Conservation (phyloP, 768 basidiomycete species). For the Terana coerulea region DNA sequence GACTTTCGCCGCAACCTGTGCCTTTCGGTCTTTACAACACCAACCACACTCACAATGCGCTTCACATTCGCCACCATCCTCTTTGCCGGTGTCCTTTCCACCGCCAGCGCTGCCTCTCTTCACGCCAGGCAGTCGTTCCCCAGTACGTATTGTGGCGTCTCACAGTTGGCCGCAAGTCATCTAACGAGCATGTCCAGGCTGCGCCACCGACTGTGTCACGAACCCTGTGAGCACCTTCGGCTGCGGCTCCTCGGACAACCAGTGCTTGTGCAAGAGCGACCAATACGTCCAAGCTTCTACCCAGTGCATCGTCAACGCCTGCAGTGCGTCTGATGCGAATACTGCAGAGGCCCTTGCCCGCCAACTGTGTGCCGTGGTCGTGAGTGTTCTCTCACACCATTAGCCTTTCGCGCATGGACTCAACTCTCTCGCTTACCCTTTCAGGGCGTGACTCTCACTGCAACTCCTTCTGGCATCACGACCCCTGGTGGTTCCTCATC, state of each 20-base stretch:
- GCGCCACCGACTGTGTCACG: slow-evolving; percentile 46
- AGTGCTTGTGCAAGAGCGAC: slow-evolving; percentile 38
- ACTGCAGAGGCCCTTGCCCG: slow-evolving; percentile 23
- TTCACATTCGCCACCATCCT: slow-evolving; percentile 38
- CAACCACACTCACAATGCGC: slow-evolving; percentile 42
- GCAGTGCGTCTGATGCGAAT: slow-evolving; percentile 21
- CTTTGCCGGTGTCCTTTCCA: slow-evolving; percentile 17
- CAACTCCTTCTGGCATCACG: not conserved
- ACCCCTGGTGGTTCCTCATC: not conserved
- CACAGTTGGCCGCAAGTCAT: not conserved
- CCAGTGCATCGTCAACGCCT: slow-evolving; percentile 25
- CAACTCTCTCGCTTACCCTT: not conserved
- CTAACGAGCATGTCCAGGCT: slow-evolving; percentile 34
- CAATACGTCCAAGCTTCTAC: slow-evolving; percentile 25
- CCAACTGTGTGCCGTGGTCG: slow-evolving; percentile 23
- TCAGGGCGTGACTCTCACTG: slow-evolving; percentile 10
- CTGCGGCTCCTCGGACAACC: slow-evolving; percentile 48
- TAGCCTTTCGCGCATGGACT: not conserved
- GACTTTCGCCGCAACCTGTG: slow-evolving; percentile 15
- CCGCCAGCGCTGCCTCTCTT: slow-evolving; percentile 6
- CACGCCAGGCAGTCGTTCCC: slow-evolving; percentile 10
- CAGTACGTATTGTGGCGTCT: slow-evolving; percentile 11
- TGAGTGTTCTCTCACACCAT: slow-evolving; percentile 13
- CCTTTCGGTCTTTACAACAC: slow-evolving; percentile 12
- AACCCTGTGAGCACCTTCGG: slow-evolving; percentile 35